These are phyloP conservation scores for Mitragyna speciosa DNA, from an alignment of 257 asterid genomes.

Conservation along the genomic window DNA sequence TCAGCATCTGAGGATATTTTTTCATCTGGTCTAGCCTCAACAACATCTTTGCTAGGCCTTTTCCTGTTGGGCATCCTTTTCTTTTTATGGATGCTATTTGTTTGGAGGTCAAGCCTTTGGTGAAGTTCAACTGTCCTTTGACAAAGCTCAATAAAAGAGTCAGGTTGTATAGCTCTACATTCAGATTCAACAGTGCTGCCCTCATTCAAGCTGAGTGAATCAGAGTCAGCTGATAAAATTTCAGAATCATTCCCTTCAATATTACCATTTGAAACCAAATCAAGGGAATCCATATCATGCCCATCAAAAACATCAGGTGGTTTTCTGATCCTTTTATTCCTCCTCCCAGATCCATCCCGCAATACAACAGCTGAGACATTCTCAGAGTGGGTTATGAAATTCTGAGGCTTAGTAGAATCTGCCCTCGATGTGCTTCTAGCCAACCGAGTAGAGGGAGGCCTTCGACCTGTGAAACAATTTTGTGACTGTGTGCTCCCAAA, in stretches of 20 bases:
- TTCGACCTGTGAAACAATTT: conserved; percentile 40
- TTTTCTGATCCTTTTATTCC: conserved; percentile 57
- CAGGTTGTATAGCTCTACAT: conserved; percentile 40
- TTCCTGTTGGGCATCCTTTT: conserved; percentile 74
- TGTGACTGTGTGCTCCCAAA: conserved; percentile 39
- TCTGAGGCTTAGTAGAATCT: conserved; percentile 43
- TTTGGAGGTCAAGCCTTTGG: conserved; percentile 62
- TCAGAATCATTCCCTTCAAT: conserved; percentile 66
- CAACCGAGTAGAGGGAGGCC: conserved; percentile 47
- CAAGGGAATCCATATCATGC: conserved; percentile 46
- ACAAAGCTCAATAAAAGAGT: conserved; percentile 40
- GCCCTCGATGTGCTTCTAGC: conserved; percentile 60
- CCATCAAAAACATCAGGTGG: conserved; percentile 59
- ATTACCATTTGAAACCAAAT: conserved; percentile 54
- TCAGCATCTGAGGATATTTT: conserved; percentile 43
- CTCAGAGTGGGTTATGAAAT: conserved; percentile 28
- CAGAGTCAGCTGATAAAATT: conserved; percentile 62
- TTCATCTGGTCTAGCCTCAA: conserved; percentile 38
- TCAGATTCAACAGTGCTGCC: conserved; percentile 60
- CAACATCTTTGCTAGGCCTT: conserved; percentile 44
- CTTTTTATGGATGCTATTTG: conserved; percentile 57
- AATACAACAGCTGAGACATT: conserved; percentile 29
- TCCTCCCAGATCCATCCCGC: conserved; percentile 54
- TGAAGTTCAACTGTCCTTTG: conserved; percentile 49
- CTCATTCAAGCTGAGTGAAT: conserved; percentile 50